Evolutionary conservation across 1,139 yeast genomes (phyloP).

Genomic region (Taiozyma sp.): DNA sequence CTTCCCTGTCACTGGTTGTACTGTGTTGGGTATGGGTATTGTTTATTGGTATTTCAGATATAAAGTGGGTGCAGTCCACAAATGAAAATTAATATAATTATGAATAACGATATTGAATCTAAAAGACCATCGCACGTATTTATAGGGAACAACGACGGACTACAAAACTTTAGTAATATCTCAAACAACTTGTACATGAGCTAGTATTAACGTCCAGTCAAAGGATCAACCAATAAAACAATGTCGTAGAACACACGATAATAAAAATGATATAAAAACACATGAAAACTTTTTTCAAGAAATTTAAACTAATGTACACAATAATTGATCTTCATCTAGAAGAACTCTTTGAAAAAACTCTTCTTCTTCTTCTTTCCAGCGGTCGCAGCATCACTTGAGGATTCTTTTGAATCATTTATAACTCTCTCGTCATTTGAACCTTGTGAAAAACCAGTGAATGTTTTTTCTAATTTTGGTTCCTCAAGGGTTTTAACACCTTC

Average conservation of each 20-base stretch:
- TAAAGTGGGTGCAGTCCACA: not conserved
- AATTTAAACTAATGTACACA: not conserved
- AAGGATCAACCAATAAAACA: not conserved
- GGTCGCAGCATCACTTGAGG: conserved; percentile 1
- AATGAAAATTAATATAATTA: not conserved
- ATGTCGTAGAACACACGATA: not conserved
- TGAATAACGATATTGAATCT: no score
- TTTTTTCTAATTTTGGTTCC: conserved; percentile 21
- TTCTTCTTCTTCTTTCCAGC: conserved; percentile 13
- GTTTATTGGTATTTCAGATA: conserved; percentile 31
- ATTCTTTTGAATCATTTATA: conserved; percentile 8
- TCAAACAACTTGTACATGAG: not conserved
- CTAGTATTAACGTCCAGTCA: not conserved
- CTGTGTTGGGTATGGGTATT: conserved; percentile 43
- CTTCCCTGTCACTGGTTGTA: conserved; percentile 51
- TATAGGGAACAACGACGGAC: no score
- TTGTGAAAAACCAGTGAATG: conserved; percentile 37
- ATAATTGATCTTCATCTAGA: not conserved
- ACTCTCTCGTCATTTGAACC: conserved; percentile 28
- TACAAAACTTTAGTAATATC: no score
- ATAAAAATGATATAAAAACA: no score
- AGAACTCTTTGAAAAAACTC: conserved; percentile 23
- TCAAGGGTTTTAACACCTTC: conserved; percentile 4
- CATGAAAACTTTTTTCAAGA: not conserved
- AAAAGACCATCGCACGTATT: no score